phyloP scores from a whole-genome alignment of 2,329 filamentous ascomycete genomes.

The Cucurbitaria berberidis region DNA sequence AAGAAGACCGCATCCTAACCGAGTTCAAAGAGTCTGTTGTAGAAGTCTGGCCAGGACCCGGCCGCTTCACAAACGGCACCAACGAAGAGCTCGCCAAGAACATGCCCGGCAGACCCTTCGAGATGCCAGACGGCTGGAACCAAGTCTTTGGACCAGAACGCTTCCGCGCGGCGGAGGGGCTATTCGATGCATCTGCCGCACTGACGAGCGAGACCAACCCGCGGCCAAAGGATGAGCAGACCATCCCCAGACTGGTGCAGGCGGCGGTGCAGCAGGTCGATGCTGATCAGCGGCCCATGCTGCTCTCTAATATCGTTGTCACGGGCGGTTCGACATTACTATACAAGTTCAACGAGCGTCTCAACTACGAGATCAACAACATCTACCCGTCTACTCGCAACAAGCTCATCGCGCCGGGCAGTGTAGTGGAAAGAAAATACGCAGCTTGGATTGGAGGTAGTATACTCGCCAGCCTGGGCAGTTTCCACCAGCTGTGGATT shows the following conservation, averaged over 20 bases:
- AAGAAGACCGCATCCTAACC: conserved; percentile 91
- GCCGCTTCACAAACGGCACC: conserved; percentile 62
- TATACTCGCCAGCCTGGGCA: conserved; percentile 92
- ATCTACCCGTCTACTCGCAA: conserved; percentile 87
- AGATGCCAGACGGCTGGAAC: conserved; percentile 97
- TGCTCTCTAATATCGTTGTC: conserved; percentile 90
- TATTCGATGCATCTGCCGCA: conserved; percentile 86
- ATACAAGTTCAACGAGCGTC: conserved; percentile 88
- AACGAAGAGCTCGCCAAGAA: conserved; percentile 79
- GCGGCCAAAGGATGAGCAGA: conserved; percentile 72
- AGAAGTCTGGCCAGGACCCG: conserved; percentile 86
- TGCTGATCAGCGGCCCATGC: conserved; percentile 81
- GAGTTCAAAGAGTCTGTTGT: conserved; percentile 99
- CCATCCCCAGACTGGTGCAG: conserved; percentile 82
- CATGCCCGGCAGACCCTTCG: conserved; percentile 84
- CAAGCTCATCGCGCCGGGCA: conserved; percentile 84
- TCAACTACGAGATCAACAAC: conserved; percentile 80
- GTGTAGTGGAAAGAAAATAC: conserved; percentile 87
- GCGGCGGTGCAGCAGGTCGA: conserved; percentile 80
- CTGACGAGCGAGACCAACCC: conserved; percentile 60
- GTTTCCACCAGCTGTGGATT: conserved; percentile 99
- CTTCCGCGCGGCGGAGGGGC: conserved; percentile 82
- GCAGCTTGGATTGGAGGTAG: conserved; percentile 96
- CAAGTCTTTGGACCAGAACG: conserved; percentile 91
- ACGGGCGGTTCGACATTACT: conserved; percentile 87